Base-by-base conservation (phyloP, 352 stramenopile species). In the Phytophthora tentaculata region DNA sequence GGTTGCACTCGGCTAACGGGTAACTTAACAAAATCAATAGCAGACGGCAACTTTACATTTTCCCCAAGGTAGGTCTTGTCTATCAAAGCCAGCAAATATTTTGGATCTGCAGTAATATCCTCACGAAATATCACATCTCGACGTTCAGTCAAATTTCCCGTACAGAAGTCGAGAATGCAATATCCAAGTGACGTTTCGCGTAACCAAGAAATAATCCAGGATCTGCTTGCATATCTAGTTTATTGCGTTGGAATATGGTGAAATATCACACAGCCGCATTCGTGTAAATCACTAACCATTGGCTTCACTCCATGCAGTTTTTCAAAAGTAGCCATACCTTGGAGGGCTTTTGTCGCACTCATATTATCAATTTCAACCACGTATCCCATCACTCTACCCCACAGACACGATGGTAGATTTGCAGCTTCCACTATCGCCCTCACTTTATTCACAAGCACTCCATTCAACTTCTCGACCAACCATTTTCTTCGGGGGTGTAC, bases 221-320 rank as follows among this genome's bases (percentile, higher is more conserved):
- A 20, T 29, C 44, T 29, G 44, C 20, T 17, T 23, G 7, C 56
- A 49, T 56, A 2, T 47, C 10, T 5, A 54, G 14, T 14, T 49
- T 56, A 12, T 10, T 32, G 6, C 26, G 53, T 62, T 4, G 55
- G 55, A 3, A 62, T 54, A 19, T 62, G 55, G 19, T 54, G 45
- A 14, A 63, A 49, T 1, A 37, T n/a, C n/a, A n/a, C n/a, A n/a
- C n/a, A n/a, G n/a, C n/a, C n/a, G n/a, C n/a, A n/a, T n/a, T n/a
- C n/a, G n/a, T n/a, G n/a, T n/a, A n/a, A n/a, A n/a, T n/a, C n/a
- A n/a, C n/a, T n/a, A n/a, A n/a, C n/a, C n/a, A n/a, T n/a, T n/a
- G n/a, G n/a, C n/a, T n/a, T n/a, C n/a, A n/a, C n/a, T n/a, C n/a
- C n/a, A n/a, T n/a, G n/a, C n/a, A n/a, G n/a, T n/a, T n/a, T n/a